Evolutionary conservation across 1,284 basidiomycete genomes (phyloP), one percentile per base, ranked within the genome.

Genomic region (Rhodotorula sp.): DNA sequence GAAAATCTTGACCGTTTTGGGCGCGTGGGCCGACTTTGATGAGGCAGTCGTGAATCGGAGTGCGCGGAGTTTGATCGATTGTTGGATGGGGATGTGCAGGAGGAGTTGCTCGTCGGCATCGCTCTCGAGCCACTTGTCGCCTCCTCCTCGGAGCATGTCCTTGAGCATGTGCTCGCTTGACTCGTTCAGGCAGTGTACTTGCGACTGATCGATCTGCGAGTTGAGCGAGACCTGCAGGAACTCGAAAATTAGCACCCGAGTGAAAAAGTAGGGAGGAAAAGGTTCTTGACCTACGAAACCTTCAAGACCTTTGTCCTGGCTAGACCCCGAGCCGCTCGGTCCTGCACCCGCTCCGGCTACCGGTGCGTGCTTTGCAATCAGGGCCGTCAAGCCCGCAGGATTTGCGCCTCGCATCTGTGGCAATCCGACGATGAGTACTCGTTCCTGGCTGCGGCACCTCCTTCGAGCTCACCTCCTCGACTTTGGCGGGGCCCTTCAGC

Each of bases 41-140:
- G 75, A 48, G n/a, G 70, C 29, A 26, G 77, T 79, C 3, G 66
- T 69, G 62, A 79, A 72, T 23, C 77, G 75, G 18, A 79, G 47
- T 5, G 78, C 78, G 43, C 74, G 75, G 20, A 79, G 60, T 57
- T 72, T 72, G 66, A 72, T 72, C 14, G 75, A 64, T 65, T 75
- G 73, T 10, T 77, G 70, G 46, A 78, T 71, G 18, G 78, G 72
- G 29, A 79, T 72, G 46, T 75, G 69, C 5, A 79, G 58, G n/a
- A 79, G 34, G 2, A 79, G 74, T 64, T 79, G 78, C 66, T 79
- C 78, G 64, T 79, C 78, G 29, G 76, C 76, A 57, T 79, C 78
- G 23, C 61, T 65, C 58, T 77, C 76, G 31, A 79, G 69, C 68
- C 76, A 79, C 60, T 74, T 73, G 62, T 74, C 72, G 5, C 71